Percentiles rank a stretch among this genome's conserved stretches.
phyloP scores from a whole-genome alignment of 2,329 filamentous ascomycete species.

The Ilyonectria robusta region DNA sequence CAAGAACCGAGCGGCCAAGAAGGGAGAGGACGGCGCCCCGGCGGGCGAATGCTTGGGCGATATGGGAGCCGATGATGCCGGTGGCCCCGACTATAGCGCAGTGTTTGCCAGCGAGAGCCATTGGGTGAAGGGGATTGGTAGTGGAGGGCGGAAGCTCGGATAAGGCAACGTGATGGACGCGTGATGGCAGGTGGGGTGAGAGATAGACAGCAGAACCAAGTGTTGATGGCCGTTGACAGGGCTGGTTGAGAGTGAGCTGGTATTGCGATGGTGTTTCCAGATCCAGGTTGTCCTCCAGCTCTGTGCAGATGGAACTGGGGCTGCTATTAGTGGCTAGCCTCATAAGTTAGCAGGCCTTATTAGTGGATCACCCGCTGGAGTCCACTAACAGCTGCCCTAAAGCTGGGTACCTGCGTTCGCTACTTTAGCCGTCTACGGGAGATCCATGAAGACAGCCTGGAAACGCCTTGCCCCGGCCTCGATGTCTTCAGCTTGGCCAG shows the following conservation, averaged over 20 bases:
- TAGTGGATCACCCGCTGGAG: conserved; percentile 7
- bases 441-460: background rate
- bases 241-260: conserved; percentile 18
- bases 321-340: background rate
- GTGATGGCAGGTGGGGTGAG: conserved; percentile 6
- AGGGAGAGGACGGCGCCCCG: conserved; percentile 74
- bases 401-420: conserved; percentile 11
- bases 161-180: conserved; percentile 12
- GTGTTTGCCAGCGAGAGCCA: conserved; percentile 61
- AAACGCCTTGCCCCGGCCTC: background rate
- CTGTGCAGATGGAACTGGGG: background rate
- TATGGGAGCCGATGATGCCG: conserved; percentile 78
- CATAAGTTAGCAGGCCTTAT: background rate
- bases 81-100: conserved; percentile 79
- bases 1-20: conserved; percentile 68
- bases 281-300: too few relatives aligned
- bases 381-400: background rate
- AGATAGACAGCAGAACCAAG: background rate
- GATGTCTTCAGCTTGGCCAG: background rate
- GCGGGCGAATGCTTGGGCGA: conserved; percentile 75
- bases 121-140: conserved; percentile 20
- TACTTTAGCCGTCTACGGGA: background rate
- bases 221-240: conserved; percentile 11
- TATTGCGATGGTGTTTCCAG: conserved; percentile 7
- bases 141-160: conserved; percentile 1